Percentiles rank a stretch among this genome's conserved stretches.
phyloP scores from a whole-genome alignment of 805 yeast species.

The Peterozyma xylosa region DNA sequence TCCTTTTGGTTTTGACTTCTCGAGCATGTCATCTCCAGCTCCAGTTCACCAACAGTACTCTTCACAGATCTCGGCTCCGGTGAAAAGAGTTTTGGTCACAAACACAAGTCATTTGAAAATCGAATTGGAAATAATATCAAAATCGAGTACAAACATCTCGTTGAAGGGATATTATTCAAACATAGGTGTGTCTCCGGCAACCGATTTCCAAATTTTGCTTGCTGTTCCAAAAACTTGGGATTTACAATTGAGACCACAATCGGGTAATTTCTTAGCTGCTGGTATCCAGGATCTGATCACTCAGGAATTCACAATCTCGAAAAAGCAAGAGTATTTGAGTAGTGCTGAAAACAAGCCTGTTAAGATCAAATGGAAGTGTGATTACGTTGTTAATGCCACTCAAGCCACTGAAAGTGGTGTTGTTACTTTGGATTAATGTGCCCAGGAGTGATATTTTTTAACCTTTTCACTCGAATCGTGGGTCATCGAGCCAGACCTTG shows the following conservation, averaged over 20 bases:
- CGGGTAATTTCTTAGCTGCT: slow-evolving; percentile 43
- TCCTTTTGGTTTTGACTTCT: slow-evolving; percentile 27
- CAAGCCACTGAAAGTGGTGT: slow-evolving; percentile 53
- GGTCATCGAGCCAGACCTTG: no score
- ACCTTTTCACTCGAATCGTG: no score
- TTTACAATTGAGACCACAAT: slow-evolving; percentile 55
- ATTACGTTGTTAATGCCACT: slow-evolving; percentile 42
- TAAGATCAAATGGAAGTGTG: slow-evolving; percentile 72
- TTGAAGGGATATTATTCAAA: slow-evolving; percentile 50
- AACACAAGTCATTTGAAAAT: slow-evolving; percentile 41
- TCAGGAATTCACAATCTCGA: slow-evolving; percentile 40
- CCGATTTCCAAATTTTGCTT: slow-evolving; percentile 48
- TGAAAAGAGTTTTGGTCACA: slow-evolving; percentile 20
- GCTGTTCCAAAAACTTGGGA: slow-evolving; percentile 66
- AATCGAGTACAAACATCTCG: slow-evolving; percentile 27
- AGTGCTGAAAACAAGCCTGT: slow-evolving; percentile 23
- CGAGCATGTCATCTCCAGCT: neutral
- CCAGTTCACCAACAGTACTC: neutral
- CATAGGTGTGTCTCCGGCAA: slow-evolving; percentile 31
- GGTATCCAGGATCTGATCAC: slow-evolving; percentile 39
- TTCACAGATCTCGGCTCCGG: neutral
- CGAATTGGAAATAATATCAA: slow-evolving; percentile 33
- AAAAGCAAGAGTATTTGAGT: slow-evolving; percentile 21
- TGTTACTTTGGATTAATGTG: slow-evolving; percentile 9
- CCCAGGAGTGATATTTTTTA: no score